A percentile compares a stretch with the other conserved stretches of the same genome.
Conservation (phyloP, 1,284 basidiomycete genomes). For the Pseudozyma sp. region DNA sequence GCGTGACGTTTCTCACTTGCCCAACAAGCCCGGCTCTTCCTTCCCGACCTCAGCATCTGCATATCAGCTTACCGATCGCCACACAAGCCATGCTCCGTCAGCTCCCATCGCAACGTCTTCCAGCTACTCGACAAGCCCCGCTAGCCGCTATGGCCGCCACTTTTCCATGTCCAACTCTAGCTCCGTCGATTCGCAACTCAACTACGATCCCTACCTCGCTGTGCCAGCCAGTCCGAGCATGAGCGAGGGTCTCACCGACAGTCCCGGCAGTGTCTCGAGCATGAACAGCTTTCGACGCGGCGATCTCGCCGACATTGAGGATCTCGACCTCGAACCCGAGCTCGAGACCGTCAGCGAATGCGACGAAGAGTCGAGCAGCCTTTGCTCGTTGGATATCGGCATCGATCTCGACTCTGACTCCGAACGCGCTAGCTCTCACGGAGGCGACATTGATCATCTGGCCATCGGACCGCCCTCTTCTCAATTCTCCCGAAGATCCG, state of each 20-base stretch:
- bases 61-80: constrained; percentile 18
- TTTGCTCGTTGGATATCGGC: constrained; percentile 55
- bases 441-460: constrained; percentile 38
- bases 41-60: constrained; percentile 21
- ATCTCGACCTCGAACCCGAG: constrained; percentile 63
- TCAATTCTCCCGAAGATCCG: constrained; percentile 22
- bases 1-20: constrained; percentile 4
- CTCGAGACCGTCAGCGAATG: constrained; percentile 62
- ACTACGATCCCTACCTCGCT: constrained; percentile 20
- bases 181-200: constrained; percentile 40
- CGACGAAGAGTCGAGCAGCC: constrained; percentile 59
- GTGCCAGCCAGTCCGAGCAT: constrained; percentile 51
- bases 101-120: constrained; percentile 11
- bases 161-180: constrained; percentile 39
- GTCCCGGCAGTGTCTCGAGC: constrained; percentile 61
- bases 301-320: constrained; percentile 65
- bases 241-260: constrained; percentile 53
- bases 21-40: constrained; percentile 17
- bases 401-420: constrained; percentile 52
- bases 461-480: constrained; percentile 20
- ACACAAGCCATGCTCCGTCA: neutral
- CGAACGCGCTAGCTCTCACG: constrained; percentile 42
- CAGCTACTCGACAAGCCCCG: constrained; percentile 32
- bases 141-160: constrained; percentile 32
- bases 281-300: constrained; percentile 59